phyloP scores from a whole-genome alignment of 2,329 filamentous ascomycete species.

The Calonectria hawksworthii region DNA sequence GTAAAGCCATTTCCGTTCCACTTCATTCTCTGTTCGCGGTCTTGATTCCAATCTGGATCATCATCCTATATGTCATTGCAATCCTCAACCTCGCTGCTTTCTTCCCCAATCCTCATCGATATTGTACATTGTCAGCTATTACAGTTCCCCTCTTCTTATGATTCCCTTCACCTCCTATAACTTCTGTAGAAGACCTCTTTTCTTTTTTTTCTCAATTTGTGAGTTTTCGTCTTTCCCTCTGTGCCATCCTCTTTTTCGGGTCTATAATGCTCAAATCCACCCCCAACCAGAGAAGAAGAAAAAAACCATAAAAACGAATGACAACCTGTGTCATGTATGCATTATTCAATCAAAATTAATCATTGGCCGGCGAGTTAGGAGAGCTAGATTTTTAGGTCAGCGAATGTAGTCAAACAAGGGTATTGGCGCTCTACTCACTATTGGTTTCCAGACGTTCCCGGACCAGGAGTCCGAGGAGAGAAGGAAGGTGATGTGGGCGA shows the following conservation, averaged over 20 bases:
- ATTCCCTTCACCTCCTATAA: slow-evolving; percentile 11
- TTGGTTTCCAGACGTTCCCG: slow-evolving; percentile 59
- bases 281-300: slow-evolving; percentile 36
- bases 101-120: slow-evolving; percentile 34
- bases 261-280: slow-evolving; percentile 47
- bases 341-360: slow-evolving; percentile 54
- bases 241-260: slow-evolving; percentile 40
- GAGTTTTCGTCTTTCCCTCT: slow-evolving; percentile 37
- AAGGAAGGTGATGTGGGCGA: slow-evolving; percentile 72
- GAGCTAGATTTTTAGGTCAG: slow-evolving; percentile 57
- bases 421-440: slow-evolving; percentile 48
- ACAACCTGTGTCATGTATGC: slow-evolving; percentile 52
- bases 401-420: background rate
- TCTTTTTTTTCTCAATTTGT: slow-evolving; percentile 20
- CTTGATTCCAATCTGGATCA: slow-evolving; percentile 46
- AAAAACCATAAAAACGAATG: slow-evolving; percentile 40
- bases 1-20: slow-evolving; percentile 33
- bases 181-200: slow-evolving; percentile 22
- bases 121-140: slow-evolving; percentile 47
- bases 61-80: slow-evolving; percentile 43
- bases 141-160: slow-evolving; percentile 35
- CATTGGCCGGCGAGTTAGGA: slow-evolving; percentile 58
- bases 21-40: slow-evolving; percentile 26
- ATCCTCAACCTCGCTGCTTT: slow-evolving; percentile 22
- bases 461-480: slow-evolving; percentile 61